Evolutionary conservation across 805 yeast species (phyloP).

Genomic region (Scheffersomyces lignosus): DNA sequence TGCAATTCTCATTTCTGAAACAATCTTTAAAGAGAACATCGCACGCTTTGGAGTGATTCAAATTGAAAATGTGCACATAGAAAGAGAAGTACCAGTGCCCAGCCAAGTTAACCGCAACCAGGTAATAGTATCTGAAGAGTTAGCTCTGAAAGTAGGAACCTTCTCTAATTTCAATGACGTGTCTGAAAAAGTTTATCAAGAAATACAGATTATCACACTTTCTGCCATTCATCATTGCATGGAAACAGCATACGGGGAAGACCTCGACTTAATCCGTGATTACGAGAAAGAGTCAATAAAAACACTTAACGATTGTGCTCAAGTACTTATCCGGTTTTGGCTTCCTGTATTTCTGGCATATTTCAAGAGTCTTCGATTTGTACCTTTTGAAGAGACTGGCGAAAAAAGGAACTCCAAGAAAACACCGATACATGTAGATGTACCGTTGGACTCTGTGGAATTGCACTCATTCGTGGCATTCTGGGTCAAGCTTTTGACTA

Average conservation of each 20-base stretch:
- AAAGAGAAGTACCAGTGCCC: not conserved
- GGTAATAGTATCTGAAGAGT: not conserved
- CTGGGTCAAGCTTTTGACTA: slow-evolving; percentile 50
- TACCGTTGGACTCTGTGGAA: slow-evolving; percentile 11
- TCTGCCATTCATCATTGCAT: slow-evolving; percentile 54
- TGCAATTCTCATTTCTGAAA: slow-evolving; percentile 42
- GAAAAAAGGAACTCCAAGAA: slow-evolving; percentile 9
- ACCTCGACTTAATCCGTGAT: slow-evolving; percentile 47
- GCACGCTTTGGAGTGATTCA: slow-evolving; percentile 17
- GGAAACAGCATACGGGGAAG: slow-evolving; percentile 57
- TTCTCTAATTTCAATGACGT: slow-evolving; percentile 11
- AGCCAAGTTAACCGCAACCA: not conserved
- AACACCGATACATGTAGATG: slow-evolving; percentile 9
- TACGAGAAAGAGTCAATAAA: slow-evolving; percentile 39
- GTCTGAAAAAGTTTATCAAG: slow-evolving; percentile 32
- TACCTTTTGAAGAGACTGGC: slow-evolving; percentile 19
- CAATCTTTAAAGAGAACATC: slow-evolving; percentile 37
- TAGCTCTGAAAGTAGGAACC: not conserved
- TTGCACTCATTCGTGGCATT: slow-evolving; percentile 45
- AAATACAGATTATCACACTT: slow-evolving; percentile 39
- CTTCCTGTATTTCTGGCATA: slow-evolving; percentile 58
- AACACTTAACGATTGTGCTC: slow-evolving; percentile 43
- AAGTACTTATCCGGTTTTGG: slow-evolving; percentile 47
- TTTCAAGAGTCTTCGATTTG: slow-evolving; percentile 25
- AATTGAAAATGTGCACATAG: too few species aligned